phyloP scores from a whole-genome alignment of 495 filamentous ascomycete genomes.

The Podospora tetraspora region DNA sequence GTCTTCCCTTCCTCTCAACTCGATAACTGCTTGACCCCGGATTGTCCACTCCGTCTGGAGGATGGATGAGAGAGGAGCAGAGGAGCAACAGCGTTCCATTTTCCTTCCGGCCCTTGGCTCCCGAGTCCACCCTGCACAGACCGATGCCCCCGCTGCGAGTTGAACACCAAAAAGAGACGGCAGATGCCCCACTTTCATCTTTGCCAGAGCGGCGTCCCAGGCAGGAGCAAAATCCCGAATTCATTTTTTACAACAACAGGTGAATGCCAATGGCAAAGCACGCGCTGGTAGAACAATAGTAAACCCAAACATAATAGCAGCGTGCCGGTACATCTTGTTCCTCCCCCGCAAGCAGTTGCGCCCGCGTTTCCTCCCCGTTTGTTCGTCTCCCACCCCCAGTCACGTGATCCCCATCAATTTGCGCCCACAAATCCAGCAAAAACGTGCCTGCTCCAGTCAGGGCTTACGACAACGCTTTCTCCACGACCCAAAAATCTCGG shows the following conservation, averaged over 20 bases:
- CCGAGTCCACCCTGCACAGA: neutral
- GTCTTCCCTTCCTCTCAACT: neutral
- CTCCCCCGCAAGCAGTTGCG: neutral
- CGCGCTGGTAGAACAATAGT: neutral
- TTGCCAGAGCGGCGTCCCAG: neutral
- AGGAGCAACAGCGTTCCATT: neutral
- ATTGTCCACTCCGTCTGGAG: neutral
- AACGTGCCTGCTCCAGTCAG: slow-evolving; percentile 24
- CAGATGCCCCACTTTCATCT: neutral
- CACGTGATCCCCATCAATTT: slow-evolving; percentile 31
- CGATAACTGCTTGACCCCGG: neutral
- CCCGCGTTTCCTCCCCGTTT: neutral
- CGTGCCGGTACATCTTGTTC: neutral
- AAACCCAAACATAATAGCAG: neutral
- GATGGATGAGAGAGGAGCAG: neutral
- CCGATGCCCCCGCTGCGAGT: neutral
- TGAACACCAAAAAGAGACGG: neutral
- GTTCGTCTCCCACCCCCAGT: slow-evolving; percentile 2
- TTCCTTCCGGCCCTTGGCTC: neutral
- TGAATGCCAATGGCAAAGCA: neutral
- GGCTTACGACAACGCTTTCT: slow-evolving; percentile 28
- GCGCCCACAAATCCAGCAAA: slow-evolving; percentile 30
- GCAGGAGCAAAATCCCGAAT: neutral
- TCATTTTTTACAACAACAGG: neutral
- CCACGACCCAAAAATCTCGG: slow-evolving; percentile 34